Percentiles rank a stretch among this genome's conserved stretches.
Evolutionary conservation across 352 stramenopile species (phyloP).

Genomic region (Globisporangium emineosum): DNA sequence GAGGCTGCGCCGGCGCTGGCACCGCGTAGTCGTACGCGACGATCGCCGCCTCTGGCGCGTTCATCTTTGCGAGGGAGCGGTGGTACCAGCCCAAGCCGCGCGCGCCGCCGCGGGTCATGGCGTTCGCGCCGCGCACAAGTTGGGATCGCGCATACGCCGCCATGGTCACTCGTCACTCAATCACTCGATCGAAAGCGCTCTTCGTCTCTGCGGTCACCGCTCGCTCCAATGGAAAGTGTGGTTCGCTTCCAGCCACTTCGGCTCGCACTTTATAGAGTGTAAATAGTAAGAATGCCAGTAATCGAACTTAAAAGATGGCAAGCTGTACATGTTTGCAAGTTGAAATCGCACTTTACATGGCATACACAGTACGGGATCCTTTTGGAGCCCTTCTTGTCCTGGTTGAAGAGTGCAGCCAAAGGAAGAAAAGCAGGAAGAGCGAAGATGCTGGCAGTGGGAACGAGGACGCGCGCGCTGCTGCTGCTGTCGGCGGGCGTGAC

Average conservation of each 20-base stretch:
- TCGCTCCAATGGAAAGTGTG: slow-evolving; percentile 17
- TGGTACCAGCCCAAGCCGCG: slow-evolving; percentile 84
- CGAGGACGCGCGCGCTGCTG: slow-evolving; percentile 34
- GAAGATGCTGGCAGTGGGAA: slow-evolving; percentile 10
- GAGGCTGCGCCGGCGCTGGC: slow-evolving; percentile 43
- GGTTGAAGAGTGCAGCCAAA: slow-evolving; percentile 28
- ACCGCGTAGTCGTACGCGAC: slow-evolving; percentile 71
- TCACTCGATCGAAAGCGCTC: neutral
- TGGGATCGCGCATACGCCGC: slow-evolving; percentile 59
- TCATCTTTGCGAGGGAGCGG: slow-evolving; percentile 83
- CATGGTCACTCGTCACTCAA: slow-evolving; percentile 24
- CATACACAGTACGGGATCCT: neutral
- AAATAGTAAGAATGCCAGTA: neutral
- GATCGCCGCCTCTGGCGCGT: slow-evolving; percentile 46
- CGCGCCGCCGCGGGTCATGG: slow-evolving; percentile 58
- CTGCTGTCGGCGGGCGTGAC: slow-evolving; percentile 33
- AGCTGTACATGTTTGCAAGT: neutral
- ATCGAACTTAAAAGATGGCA: neutral
- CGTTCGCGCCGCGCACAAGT: slow-evolving; percentile 50
- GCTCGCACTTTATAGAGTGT: slow-evolving; percentile 9
- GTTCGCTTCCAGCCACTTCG: slow-evolving; percentile 34
- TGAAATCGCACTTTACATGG: neutral
- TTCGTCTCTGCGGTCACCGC: neutral
- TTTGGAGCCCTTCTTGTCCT: neutral
- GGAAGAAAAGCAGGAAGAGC: slow-evolving; percentile 1